Evolutionary conservation across 768 basidiomycete species (phyloP), one percentile per base, ranked within the genome.

Genomic region (Tricholoma matsutake): DNA sequence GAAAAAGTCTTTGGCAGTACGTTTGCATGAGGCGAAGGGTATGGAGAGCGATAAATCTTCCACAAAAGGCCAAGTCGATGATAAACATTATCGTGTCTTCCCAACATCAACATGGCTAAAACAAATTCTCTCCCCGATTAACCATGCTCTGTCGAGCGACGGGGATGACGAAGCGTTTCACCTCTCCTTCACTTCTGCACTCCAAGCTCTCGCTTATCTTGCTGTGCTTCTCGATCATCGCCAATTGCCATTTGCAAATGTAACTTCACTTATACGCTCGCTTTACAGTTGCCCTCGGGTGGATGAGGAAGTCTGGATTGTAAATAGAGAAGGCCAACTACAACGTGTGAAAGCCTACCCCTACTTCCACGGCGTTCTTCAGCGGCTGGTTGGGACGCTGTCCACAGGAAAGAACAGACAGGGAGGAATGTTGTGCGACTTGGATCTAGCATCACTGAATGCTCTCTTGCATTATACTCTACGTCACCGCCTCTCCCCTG

Each of bases 381-480:
- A 71, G 3, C 71, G 78, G 18, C 74, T 86, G 31, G 72, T 79
- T 51, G 58, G 65, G 18, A 63, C 71, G 16, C 72, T 80, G 9
- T 75, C 78, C 35, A 55, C 41, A 29, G 32, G 60, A 9, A 34
- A 53, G 37, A 43, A 6, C 22, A 29, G 4, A 52, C 64, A 45
- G 57, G 53, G 61, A 20, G 65, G 62, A 43, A 32, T 53, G 29
- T 18, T 5, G 49, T 68, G 68, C 4, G 68, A 67, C 16, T 62
- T 70, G 9, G 64, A 61, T 60, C 52, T 65, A 25, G 59, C 68
- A 9, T 63, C 68, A 9, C 88, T 86, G 71, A 88, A 90, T 68
- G 67, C 83, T 0, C 80, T 93, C 28, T 65, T 92, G 3, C 79
- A 88, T 62, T 92, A 91, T 69, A 76, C 86, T 4, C 77, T 93